Base-by-base conservation (phyloP, 2,329 filamentous ascomycete species). In the Alternaria triticina region DNA sequence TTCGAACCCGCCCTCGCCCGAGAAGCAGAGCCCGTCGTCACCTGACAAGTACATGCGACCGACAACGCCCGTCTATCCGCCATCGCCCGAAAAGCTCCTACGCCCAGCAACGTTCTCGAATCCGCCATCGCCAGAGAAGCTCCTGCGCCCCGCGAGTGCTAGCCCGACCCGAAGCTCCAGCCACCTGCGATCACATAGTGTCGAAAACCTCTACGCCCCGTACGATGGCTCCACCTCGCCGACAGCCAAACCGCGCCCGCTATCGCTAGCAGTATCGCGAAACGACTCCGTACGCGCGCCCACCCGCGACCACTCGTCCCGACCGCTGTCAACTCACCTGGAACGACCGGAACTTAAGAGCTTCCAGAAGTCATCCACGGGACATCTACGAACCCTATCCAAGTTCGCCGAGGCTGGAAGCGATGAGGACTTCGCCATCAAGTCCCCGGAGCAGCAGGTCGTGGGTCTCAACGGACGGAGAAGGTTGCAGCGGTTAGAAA, bases 281-380 rank as follows among this genome's bases (percentile, higher is more conserved):
- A 67, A 77, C 23, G 79, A 81, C 57, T 79, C 78, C 7, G 72
- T 80, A 46, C 74, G 79, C 45, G 78, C 77, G 1, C 77, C 77
- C 8, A 77, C 71, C 28, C 76, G 74, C 64, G 76, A 78, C 33
- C 76, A 78, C 59, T 72, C 75, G 1, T 54, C 71, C 6, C 73
- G 74, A 8, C 72, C 74, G n/a, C 67, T 74, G 23, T 74, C 66
- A 61, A 72, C 74, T 17, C 77, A 80, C 47, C 67, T 81, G 33
- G 80, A 81, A 44, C 69, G 70, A 46, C 79, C 80, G 3, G 94
- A 97, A 67, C 85, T 98, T 11, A 88, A 94, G 77, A 90, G 88
- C 33, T 85, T 99, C 17, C 91, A 95, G 61, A 92, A 92, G 71
- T 98, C 96, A 0, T 92, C 95, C 0, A 98, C 96, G 2, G 90